These are phyloP conservation scores for Nothophaeocryptopus gaeumannii DNA, from an alignment of 2,329 filamentous ascomycete genomes.

Conservation along the genomic window DNA sequence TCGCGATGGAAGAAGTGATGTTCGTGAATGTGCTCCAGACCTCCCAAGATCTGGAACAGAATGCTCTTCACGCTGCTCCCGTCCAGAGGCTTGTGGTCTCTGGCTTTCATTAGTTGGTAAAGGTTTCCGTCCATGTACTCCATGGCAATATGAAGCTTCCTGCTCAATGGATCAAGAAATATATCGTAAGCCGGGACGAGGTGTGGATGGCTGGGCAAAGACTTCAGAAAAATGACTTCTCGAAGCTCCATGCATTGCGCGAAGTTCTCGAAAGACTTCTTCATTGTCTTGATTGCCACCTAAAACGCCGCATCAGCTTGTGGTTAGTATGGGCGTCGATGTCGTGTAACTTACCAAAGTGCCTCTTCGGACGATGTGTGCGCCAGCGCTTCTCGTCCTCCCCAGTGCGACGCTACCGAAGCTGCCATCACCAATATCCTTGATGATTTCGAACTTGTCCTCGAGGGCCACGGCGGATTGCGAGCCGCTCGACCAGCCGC, in stretches of 20 bases:
- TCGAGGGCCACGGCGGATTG: slow-evolving; percentile 63
- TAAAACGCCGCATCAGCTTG: slow-evolving; percentile 40
- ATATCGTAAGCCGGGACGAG: slow-evolving; percentile 97
- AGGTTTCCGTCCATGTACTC: slow-evolving; percentile 99
- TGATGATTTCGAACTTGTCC: slow-evolving; percentile 93
- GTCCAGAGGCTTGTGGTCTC: slow-evolving; percentile 92
- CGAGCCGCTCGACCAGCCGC: slow-evolving; percentile 55
- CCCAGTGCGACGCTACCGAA: slow-evolving; percentile 95
- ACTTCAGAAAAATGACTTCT: slow-evolving; percentile 93
- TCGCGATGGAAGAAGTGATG: slow-evolving; percentile 98
- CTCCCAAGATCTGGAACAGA: slow-evolving; percentile 92
- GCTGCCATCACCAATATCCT: slow-evolving; percentile 97
- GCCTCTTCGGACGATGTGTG: slow-evolving; percentile 81
- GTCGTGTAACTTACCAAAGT: slow-evolving; percentile 67
- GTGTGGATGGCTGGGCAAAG: slow-evolving; percentile 81
- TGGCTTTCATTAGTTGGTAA: slow-evolving; percentile 97
- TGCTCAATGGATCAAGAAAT: slow-evolving; percentile 92
- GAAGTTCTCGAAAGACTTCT: slow-evolving; percentile 97
- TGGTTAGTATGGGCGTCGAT: background rate
- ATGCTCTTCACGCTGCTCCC: slow-evolving; percentile 94
- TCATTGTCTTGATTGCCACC: slow-evolving; percentile 99
- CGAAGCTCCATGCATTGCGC: slow-evolving; percentile 85
- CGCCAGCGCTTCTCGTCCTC: slow-evolving; percentile 84
- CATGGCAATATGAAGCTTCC: slow-evolving; percentile 97
- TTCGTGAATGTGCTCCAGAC: slow-evolving; percentile 93